phyloP scores from a whole-genome alignment of 31 red algal genomes.

The Odonthalia washingtoniensis region DNA sequence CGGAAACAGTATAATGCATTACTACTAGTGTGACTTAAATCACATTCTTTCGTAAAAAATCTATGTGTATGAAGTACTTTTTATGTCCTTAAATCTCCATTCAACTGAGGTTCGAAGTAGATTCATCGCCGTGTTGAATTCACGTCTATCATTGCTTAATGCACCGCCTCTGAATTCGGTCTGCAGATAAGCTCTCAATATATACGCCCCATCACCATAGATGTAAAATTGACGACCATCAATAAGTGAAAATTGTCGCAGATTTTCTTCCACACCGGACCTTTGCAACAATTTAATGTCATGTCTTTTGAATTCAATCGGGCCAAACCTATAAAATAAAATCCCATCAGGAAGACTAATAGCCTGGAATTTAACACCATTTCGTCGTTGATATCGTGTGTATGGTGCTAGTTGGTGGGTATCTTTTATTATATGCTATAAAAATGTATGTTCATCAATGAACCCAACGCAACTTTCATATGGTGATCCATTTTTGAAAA shows the following conservation, averaged over 20 bases:
- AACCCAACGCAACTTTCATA: too few relatives aligned
- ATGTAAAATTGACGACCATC: constrained; percentile 57
- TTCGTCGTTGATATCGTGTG: constrained; percentile 20
- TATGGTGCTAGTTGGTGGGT: constrained; percentile 14
- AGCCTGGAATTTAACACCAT: constrained; percentile 42
- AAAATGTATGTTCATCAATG: constrained; percentile 20
- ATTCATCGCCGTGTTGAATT: constrained; percentile 43
- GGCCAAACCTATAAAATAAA: constrained; percentile 19
- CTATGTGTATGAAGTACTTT: too few relatives aligned
- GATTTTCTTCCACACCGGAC: background rate
- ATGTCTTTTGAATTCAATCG: constrained; percentile 24
- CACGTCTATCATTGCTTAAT: background rate
- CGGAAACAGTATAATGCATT: too few relatives aligned
- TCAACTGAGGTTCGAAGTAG: constrained; percentile 22
- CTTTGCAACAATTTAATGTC: constrained; percentile 30
- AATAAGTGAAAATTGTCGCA: constrained; percentile 11
- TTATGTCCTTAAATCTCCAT: constrained; percentile 48
- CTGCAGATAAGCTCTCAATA: constrained; percentile 24
- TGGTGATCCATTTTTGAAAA: too few relatives aligned
- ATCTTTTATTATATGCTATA: background rate
- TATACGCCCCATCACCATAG: constrained; percentile 50
- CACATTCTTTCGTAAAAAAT: too few relatives aligned
- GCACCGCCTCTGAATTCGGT: constrained; percentile 5
- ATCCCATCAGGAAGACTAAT: constrained; percentile 34
- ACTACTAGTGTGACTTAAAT: too few relatives aligned